Percentiles rank a stretch among this genome's conserved stretches.
Conservation (phyloP, 2,329 filamentous ascomycete species). For the Cadophora luteo-olivacea region DNA sequence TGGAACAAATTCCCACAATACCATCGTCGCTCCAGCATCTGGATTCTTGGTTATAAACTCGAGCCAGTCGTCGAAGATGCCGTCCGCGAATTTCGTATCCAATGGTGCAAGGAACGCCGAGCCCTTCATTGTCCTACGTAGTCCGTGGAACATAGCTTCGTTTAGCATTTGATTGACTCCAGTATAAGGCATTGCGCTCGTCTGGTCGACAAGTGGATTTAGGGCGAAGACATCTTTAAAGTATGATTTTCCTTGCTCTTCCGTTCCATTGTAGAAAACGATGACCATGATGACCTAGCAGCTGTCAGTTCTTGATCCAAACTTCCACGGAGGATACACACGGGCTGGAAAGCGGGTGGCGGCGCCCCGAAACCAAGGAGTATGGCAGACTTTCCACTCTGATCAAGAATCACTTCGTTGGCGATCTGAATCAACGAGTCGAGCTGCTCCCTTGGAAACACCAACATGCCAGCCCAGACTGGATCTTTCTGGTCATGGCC, state of each 20-base stretch:
- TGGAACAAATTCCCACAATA: conserved; percentile 35
- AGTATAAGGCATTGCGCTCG: conserved; percentile 43
- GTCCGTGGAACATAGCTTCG: conserved; percentile 24
- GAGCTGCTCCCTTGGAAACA: conserved; percentile 29
- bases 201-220: conserved; percentile 40
- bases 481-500: conserved; percentile 27
- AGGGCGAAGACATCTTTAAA: conserved; percentile 43
- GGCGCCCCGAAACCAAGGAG: conserved; percentile 23
- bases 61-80: conserved; percentile 41
- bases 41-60: conserved; percentile 40
- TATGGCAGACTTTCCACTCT: conserved; percentile 19
- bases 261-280: conserved; percentile 47
- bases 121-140: conserved; percentile 27
- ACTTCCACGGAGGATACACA: neutral
- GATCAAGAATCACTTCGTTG: conserved; percentile 23
- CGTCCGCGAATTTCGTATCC: conserved; percentile 17
- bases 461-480: conserved; percentile 27
- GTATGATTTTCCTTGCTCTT: conserved; percentile 40
- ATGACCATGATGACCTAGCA: conserved; percentile 18
- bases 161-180: conserved; percentile 46
- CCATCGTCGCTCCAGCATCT: conserved; percentile 32
- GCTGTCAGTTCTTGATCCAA: neutral
- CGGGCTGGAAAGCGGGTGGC: conserved; percentile 21
- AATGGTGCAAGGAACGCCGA: conserved; percentile 28
- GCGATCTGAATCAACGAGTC: conserved; percentile 28